A percentile compares a stretch with the other conserved stretches of the same genome.
Conservation (phyloP, 352 stramenopile species). For the Phytophthora syringae region DNA sequence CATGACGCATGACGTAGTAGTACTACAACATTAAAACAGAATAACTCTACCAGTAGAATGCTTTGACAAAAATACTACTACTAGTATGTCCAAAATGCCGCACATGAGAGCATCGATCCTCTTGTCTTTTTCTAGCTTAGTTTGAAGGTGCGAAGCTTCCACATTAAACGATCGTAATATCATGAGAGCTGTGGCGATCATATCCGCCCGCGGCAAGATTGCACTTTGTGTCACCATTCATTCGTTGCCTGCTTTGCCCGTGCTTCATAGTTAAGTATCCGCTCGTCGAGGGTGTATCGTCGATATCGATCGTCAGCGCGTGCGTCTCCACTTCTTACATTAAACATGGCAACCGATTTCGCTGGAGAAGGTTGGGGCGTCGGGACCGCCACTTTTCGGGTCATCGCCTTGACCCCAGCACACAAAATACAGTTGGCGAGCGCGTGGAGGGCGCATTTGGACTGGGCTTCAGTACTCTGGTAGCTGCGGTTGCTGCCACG, state of each 20-base stretch:
- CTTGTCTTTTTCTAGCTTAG: too few species aligned
- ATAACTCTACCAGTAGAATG: too few species aligned
- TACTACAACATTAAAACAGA: too few species aligned
- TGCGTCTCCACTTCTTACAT: conserved; percentile 9
- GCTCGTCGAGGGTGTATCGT: conserved; percentile 41
- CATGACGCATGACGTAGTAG: too few species aligned
- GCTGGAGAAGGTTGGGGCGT: conserved; percentile 15
- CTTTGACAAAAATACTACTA: too few species aligned
- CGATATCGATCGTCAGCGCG: conserved; percentile 28
- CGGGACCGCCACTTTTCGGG: conserved; percentile 21
- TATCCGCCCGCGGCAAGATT: too few species aligned
- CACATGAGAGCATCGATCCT: too few species aligned
- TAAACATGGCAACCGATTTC: conserved; percentile 5
- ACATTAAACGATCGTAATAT: too few species aligned
- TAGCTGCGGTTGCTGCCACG: background rate
- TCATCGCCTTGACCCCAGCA: conserved; percentile 42
- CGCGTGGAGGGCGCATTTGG: conserved; percentile 60
- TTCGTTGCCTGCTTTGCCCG: conserved; percentile 6
- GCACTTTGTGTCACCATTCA: conserved; percentile 9
- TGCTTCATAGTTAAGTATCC: conserved; percentile 25
- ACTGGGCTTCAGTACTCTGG: conserved; percentile 1
- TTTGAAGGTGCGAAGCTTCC: too few species aligned
- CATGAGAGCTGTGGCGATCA: too few species aligned
- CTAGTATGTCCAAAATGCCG: too few species aligned
- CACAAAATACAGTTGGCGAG: conserved; percentile 82